Base-by-base conservation (phyloP, 768 basidiomycete genomes). In the Amanita subjunquillea region DNA sequence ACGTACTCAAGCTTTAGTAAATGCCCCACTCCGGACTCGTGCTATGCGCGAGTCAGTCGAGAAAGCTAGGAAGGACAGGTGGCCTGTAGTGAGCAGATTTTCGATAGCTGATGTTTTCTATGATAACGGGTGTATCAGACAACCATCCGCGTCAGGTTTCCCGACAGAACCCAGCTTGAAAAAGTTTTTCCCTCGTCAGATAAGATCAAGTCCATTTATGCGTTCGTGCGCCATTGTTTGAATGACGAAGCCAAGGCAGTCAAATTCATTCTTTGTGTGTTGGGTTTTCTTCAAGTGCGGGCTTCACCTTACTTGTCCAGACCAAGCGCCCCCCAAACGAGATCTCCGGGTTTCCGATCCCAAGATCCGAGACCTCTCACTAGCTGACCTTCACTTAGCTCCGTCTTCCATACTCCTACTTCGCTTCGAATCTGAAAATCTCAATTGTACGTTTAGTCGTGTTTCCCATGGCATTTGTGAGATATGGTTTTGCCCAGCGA, bases 191-290 rank as follows among this genome's bases (percentile, higher is more conserved):
- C 81, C 3, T 92, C 91, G 5, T 77, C 77, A 3, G 79, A 82
- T 66, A 92, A 87, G 64, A 90, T 95, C 48, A 77, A 78, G 47
- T 73, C 84, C 2, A 79, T 95, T 7, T 94, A 95, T 63, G 87
- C 86, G 8, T 93, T 93, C 57, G 89, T 92, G 49, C 78, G 85
- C 32, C 68, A 72, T 30, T 78, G 79, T 20, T 69, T 95, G 32
- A 70, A 79, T 40, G 86, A 88, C 52, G 87, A 91, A 55, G 79
- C 83, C 42, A 82, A 87, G 63, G 75, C 82, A 3, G 79, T 80
- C 67, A 90, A 91, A 60, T 95, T 92, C 60, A 74, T 91, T 37
- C 73, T 95, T 37, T 94, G 91, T 93, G 59, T 49, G 82, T 75
- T 45, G 36, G n/a, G 29, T 51, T 44, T 15, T 32, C 13, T 12